Percentiles rank a stretch among this genome's conserved stretches.
Evolutionary conservation across 73 alveolate species (phyloP).

Genomic region (Durusdinium trenchii): DNA sequence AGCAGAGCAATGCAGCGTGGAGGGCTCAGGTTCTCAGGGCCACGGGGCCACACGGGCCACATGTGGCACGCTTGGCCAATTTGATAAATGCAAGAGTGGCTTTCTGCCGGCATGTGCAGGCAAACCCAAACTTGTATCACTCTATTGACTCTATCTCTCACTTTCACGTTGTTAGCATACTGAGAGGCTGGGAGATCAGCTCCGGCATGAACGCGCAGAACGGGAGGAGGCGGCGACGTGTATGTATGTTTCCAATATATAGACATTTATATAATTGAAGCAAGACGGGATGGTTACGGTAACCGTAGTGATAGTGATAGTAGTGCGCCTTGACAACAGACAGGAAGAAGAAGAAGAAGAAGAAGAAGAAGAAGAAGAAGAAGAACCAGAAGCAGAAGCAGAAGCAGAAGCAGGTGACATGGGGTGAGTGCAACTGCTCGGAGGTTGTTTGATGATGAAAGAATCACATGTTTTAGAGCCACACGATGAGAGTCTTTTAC

Average conservation of each 20-base stretch:
- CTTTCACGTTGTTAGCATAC: not conserved
- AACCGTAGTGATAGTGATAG: no score
- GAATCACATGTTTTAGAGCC: no score
- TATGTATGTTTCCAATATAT: not conserved
- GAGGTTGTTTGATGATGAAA: no score
- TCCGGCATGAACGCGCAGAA: constrained; percentile 28
- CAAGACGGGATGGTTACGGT: no score
- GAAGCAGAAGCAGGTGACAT: no score
- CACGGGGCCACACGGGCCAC: not conserved
- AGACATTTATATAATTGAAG: not conserved
- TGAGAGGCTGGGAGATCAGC: constrained; percentile 56
- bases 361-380: no score
- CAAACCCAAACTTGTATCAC: not conserved
- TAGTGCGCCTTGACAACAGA: no score
- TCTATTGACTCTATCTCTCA: not conserved
- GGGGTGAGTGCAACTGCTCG: no score
- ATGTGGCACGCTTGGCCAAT: not conserved
- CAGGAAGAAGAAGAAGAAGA: no score
- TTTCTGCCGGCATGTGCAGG: not conserved
- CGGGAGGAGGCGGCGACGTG: constrained; percentile 24
- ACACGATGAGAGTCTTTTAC: not conserved
- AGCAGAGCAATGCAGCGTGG: not conserved
- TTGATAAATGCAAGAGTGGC: no score
- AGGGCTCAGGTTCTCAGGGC: not conserved
- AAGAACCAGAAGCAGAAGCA: no score